phyloP scores from a whole-genome alignment of 768 basidiomycete species.

The Mycena floridula region DNA sequence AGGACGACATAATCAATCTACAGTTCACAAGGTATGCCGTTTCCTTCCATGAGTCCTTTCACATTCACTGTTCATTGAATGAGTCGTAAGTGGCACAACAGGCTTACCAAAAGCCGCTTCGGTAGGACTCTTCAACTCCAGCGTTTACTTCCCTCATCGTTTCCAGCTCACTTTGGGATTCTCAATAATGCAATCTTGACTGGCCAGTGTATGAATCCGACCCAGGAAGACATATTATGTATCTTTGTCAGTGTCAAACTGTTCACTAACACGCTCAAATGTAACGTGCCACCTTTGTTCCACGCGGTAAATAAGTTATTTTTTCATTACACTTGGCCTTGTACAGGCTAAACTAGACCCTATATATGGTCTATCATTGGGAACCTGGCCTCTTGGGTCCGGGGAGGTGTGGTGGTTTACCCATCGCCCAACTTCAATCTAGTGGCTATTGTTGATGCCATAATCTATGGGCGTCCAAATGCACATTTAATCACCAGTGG shows the following conservation, averaged over 20 bases:
- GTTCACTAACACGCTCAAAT: conserved; percentile 26
- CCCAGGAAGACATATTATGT: conserved; percentile 66
- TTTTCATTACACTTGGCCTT: too few relatives aligned
- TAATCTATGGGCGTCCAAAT: too few relatives aligned
- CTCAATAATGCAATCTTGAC: conserved; percentile 74
- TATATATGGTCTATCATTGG: conserved; percentile 84
- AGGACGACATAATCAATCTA: conserved; percentile 73
- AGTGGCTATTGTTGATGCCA: conserved; percentile 58
- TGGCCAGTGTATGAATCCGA: conserved; percentile 64
- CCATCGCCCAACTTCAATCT: conserved; percentile 63
- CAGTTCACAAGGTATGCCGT: too few relatives aligned
- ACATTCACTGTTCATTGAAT: too few relatives aligned
- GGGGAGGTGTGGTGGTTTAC: conserved; percentile 72
- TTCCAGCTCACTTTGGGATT: conserved; percentile 70
- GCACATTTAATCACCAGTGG: too few relatives aligned
- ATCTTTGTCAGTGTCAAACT: conserved; percentile 12
- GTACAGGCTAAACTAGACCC: too few relatives aligned
- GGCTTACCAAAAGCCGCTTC: conserved; percentile 81
- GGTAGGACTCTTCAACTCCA: conserved; percentile 43
- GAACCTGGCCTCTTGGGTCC: conserved; percentile 72
- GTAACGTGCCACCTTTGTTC: conserved; percentile 80
- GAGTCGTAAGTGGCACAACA: conserved; percentile 84
- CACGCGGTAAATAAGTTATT: conserved; percentile 93
- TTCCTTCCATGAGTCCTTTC: too few relatives aligned
- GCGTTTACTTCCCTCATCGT: neutral